Conservation (phyloP, 768 basidiomycete species). For the Calocybe indica region DNA sequence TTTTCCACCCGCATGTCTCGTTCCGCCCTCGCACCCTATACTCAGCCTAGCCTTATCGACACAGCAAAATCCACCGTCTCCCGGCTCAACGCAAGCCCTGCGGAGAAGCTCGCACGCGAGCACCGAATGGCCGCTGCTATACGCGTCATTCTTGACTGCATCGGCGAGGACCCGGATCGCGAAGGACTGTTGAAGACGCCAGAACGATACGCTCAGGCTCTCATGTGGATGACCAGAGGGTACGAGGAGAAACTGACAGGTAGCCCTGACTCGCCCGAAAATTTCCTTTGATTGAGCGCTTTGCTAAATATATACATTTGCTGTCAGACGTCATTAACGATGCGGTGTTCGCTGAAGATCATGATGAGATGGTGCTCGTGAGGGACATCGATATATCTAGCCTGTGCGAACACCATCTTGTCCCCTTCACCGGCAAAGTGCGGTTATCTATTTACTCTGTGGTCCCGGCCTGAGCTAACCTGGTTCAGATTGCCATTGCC, state of each 20-base stretch:
- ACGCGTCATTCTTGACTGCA: conserved; percentile 90
- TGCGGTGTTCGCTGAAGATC: conserved; percentile 97
- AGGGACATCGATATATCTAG: conserved; percentile 96
- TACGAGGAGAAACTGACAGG: conserved; percentile 95
- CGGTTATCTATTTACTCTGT: conserved; percentile 17
- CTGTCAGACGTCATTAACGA: conserved; percentile 91
- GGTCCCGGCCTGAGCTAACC: conserved; percentile 3
- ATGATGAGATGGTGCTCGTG: conserved; percentile 99
- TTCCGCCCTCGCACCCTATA: neutral
- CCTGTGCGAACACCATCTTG: conserved; percentile 96
- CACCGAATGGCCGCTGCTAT: conserved; percentile 78
- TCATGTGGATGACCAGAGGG: conserved; percentile 99
- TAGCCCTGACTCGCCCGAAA: conserved; percentile 23
- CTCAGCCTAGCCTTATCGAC: conserved; percentile 7
- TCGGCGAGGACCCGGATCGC: conserved; percentile 95
- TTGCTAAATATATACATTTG: conserved; percentile 8
- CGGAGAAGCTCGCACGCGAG: conserved; percentile 67
- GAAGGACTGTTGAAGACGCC: conserved; percentile 92
- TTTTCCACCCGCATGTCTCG: conserved; percentile 5
- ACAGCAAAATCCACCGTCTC: conserved; percentile 87
- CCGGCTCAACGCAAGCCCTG: conserved; percentile 74
- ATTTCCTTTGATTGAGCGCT: neutral
- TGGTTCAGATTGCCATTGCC: conserved; percentile 82
- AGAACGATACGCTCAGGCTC: conserved; percentile 91
- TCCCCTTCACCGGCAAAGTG: conserved; percentile 97